phyloP scores from a whole-genome alignment of 768 basidiomycete genomes.

The Epithele typhae region DNA sequence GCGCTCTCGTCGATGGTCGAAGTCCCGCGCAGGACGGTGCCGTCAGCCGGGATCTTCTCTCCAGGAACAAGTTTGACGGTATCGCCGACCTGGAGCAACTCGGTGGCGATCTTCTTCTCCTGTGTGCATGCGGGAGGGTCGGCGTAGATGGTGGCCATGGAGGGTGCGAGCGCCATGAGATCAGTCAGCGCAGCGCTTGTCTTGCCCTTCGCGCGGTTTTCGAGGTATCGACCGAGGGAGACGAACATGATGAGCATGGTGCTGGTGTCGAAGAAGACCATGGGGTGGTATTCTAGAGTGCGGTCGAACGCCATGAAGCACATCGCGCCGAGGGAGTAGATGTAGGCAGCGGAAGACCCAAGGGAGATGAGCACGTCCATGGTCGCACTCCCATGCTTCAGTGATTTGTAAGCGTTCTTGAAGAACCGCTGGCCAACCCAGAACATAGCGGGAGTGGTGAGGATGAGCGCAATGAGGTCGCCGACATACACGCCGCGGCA shows the following conservation, averaged over 20 bases:
- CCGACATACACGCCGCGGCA: slow-evolving; percentile 74
- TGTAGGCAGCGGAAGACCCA: slow-evolving; percentile 91
- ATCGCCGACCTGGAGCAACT: slow-evolving; percentile 93
- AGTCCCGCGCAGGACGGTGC: slow-evolving; percentile 79
- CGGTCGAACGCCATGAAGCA: slow-evolving; percentile 58
- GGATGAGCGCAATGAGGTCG: slow-evolving; percentile 66
- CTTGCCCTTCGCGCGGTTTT: slow-evolving; percentile 95
- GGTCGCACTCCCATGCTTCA: slow-evolving; percentile 85
- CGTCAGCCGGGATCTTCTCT: slow-evolving; percentile 95
- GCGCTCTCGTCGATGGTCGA: slow-evolving; percentile 95
- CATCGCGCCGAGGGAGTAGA: slow-evolving; percentile 79
- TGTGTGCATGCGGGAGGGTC: slow-evolving; percentile 74
- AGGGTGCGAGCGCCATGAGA: slow-evolving; percentile 91
- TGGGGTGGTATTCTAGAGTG: slow-evolving; percentile 68
- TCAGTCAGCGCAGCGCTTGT: slow-evolving; percentile 96
- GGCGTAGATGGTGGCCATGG: slow-evolving; percentile 94
- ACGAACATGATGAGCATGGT: slow-evolving; percentile 99
- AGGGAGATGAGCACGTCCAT: slow-evolving; percentile 98
- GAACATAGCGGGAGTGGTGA: slow-evolving; percentile 91
- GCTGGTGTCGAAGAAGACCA: slow-evolving; percentile 96
- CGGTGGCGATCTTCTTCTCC: slow-evolving; percentile 90
- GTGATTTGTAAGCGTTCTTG: slow-evolving; percentile 82
- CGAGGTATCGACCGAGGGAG: slow-evolving; percentile 90
- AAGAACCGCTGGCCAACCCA: slow-evolving; percentile 90
- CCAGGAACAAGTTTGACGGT: slow-evolving; percentile 92